These are phyloP conservation scores for Saxophila tyrrhenica DNA, from an alignment of 495 filamentous ascomycete genomes.

Conservation along the genomic window DNA sequence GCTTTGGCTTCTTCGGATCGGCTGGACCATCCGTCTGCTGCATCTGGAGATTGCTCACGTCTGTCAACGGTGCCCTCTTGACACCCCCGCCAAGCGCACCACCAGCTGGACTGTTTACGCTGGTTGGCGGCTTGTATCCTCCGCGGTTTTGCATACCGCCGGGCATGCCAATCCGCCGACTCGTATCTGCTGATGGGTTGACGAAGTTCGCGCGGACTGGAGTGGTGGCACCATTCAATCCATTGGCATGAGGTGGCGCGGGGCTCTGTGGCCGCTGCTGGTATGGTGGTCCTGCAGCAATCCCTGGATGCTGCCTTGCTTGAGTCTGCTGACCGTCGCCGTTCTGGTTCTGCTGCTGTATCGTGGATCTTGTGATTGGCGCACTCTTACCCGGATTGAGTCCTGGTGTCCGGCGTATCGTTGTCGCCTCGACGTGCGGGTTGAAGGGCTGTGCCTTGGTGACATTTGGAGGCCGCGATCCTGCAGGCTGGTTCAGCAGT, in stretches of 20 bases:
- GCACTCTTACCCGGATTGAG: constrained; percentile 67
- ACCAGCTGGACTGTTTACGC: not conserved
- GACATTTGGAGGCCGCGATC: constrained; percentile 24
- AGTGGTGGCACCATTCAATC: constrained; percentile 5
- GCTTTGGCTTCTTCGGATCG: constrained; percentile 20
- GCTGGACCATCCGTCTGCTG: constrained; percentile 14
- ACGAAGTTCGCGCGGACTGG: constrained; percentile 41
- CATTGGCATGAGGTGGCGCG: not conserved
- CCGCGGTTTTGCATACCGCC: constrained; percentile 48
- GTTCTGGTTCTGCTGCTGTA: constrained; percentile 28
- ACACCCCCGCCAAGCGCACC: constrained; percentile 26
- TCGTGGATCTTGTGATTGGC: constrained; percentile 43
- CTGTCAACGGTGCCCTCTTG: constrained; percentile 38
- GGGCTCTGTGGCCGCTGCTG: constrained; percentile 17
- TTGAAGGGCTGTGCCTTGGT: constrained; percentile 57
- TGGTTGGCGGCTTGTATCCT: constrained; percentile 44
- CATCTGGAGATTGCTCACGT: constrained; percentile 29
- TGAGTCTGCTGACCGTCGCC: not conserved
- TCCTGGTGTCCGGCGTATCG: constrained; percentile 81
- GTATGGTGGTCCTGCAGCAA: not conserved
- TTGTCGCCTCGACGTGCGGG: constrained; percentile 70
- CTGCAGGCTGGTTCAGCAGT: constrained; percentile 22
- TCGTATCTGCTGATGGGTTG: constrained; percentile 58
- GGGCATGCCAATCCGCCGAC: constrained; percentile 65
- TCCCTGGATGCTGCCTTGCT: not conserved